Conservation (phyloP, 768 basidiomycete genomes). For the Strobilomyces echinocephalus region DNA sequence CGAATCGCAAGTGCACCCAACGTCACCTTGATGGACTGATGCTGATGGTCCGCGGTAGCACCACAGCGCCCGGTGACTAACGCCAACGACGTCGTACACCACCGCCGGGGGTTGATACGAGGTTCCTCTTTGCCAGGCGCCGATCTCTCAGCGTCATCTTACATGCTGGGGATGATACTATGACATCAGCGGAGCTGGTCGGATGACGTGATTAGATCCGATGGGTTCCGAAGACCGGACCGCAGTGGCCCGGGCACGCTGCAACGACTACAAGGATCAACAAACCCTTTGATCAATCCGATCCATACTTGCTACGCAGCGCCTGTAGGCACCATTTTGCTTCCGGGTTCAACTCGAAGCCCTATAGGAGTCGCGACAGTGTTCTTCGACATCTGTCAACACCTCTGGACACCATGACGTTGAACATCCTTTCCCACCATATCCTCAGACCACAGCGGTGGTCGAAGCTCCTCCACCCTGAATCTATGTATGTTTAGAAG, state of each 20-base stretch:
- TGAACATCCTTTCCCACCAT: too few relatives aligned
- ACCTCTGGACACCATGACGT: not conserved
- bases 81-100: too few relatives aligned
- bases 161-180: slow-evolving; percentile 5
- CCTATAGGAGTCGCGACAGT: too few relatives aligned
- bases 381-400: not conserved
- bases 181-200: slow-evolving; percentile 3
- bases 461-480: too few relatives aligned
- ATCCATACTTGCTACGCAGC: not conserved
- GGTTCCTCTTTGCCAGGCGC: not conserved
- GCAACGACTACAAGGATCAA: not conserved
- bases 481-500: not conserved
- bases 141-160: not conserved
- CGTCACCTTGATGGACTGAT: not conserved
- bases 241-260: not conserved
- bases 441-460: too few relatives aligned
- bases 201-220: slow-evolving; percentile 3
- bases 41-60: too few relatives aligned
- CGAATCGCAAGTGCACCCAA: not conserved
- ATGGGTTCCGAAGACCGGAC: not conserved
- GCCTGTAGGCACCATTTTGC: not conserved
- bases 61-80: too few relatives aligned
- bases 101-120: not conserved
- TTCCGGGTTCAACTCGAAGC: not conserved
- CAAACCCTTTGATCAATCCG: too few relatives aligned